Conservation (phyloP, 257 asterid genomes). For the Osmanthus fragrans region DNA sequence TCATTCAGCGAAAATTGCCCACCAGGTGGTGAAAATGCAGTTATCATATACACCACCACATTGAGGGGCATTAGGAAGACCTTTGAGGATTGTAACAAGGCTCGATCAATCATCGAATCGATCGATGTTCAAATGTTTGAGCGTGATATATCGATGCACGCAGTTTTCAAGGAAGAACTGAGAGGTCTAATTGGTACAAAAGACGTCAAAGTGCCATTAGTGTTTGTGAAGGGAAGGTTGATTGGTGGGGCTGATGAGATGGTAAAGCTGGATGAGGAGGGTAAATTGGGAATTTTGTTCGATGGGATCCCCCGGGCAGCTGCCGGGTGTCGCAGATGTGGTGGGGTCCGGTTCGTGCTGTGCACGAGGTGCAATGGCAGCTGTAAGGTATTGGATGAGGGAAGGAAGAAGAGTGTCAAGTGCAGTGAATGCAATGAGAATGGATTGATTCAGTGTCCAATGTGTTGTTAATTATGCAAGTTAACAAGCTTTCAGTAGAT, state of each 20-base stretch:
- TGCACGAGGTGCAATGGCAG: constrained; percentile 81
- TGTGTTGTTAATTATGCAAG: constrained; percentile 44
- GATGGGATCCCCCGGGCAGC: constrained; percentile 61
- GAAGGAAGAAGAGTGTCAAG: constrained; percentile 59
- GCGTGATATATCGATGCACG: constrained; percentile 81
- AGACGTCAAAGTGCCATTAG: constrained; percentile 69
- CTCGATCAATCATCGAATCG: constrained; percentile 64
- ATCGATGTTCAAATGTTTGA: constrained; percentile 51
- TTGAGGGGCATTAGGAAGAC: constrained; percentile 88
- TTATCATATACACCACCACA: constrained; percentile 71
- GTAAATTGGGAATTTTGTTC: constrained; percentile 55
- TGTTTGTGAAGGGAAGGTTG: constrained; percentile 83
- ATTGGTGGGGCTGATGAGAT: constrained; percentile 90
- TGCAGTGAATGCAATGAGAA: constrained; percentile 88
- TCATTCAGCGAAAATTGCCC: constrained; percentile 56
- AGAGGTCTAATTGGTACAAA: constrained; percentile 57
- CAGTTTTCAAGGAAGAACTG: constrained; percentile 74
- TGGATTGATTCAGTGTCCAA: constrained; percentile 84
- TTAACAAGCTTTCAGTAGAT: neutral
- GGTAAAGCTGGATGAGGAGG: constrained; percentile 82
- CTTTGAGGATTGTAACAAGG: constrained; percentile 80
- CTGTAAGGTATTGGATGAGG: constrained; percentile 63
- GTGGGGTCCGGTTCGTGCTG: constrained; percentile 74
- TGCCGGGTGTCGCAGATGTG: constrained; percentile 57
- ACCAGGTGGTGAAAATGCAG: constrained; percentile 60